Evolutionary conservation across 768 basidiomycete species (phyloP), one percentile per base, ranked within the genome.

Genomic region (Suillus lakei): DNA sequence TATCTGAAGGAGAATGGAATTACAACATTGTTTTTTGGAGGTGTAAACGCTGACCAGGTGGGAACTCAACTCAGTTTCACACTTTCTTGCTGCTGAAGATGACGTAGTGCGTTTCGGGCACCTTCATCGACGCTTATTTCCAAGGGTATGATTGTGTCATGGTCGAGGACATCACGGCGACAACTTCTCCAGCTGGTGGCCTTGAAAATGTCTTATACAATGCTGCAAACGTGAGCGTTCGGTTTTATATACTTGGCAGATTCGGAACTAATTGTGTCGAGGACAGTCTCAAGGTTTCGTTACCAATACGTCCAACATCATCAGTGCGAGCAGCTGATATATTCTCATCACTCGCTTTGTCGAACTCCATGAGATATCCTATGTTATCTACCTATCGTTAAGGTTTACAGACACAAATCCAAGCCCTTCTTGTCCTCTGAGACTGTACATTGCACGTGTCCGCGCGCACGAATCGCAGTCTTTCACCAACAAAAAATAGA

Each of bases 41-140:
- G 88, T 36, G 89, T 90, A 21, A 90, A 90, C 70, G 79, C 89
- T 7, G 88, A 89, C 69, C 87, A 89, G 83, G 89, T 87, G 15
- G 28, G 66, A 60, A 18, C 6, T 21, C 26, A 41, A 13, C 38
- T 41, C 16, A 16, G 56, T 58, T 30, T 13, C 66, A 63, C 16
- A 63, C 16, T 34, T 58, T 9, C 55, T 10, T 10, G 1, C 21
- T 44, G 21, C 36, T 50, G 12, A 55, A 30, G 23, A 6, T n/a
- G 39, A 23, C 8, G 21, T 65, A 89, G 87, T 90, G 90, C 67
- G 89, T 91, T 32, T 76, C 83, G 13, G 89, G 89, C 4, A 90
- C 89, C 1, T 69, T 91, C 36, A 80, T 84, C 8, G 88, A 90
- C 66, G 85, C 88, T 5, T 89, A 88, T 73, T 89, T 79, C 74